A percentile compares a stretch with the other conserved stretches of the same genome.
These are phyloP conservation scores for Mycena rosella DNA, from an alignment of 768 basidiomycete genomes.

Conservation along the genomic window DNA sequence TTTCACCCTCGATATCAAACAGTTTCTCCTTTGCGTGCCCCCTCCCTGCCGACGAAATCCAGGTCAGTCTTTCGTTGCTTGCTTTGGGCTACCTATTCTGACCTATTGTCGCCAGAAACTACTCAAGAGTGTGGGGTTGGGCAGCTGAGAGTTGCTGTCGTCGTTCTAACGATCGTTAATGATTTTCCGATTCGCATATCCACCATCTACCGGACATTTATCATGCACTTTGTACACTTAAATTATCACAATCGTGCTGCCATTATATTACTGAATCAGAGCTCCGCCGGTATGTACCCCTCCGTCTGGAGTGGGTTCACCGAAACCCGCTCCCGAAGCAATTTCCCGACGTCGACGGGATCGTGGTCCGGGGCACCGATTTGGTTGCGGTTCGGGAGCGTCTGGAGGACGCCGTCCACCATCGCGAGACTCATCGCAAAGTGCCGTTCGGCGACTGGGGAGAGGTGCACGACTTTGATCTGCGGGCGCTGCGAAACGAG, in stretches of 20 bases:
- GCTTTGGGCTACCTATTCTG: neutral
- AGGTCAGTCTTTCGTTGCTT: constrained; percentile 39
- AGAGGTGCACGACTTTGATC: constrained; percentile 26
- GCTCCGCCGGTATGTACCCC: constrained; percentile 11
- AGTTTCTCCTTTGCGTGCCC: constrained; percentile 76
- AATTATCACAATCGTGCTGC: constrained; percentile 18
- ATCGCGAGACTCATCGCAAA: constrained; percentile 19
- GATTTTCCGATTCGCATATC: neutral
- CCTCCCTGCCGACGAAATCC: constrained; percentile 50
- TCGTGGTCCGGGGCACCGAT: neutral
- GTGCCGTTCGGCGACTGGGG: constrained; percentile 22
- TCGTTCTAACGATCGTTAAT: neutral
- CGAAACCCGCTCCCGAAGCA: constrained; percentile 27
- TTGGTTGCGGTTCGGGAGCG: neutral
- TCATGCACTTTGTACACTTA: constrained; percentile 30
- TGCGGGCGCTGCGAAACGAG: constrained; percentile 26
- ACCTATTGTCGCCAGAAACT: neutral
- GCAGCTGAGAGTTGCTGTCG: neutral
- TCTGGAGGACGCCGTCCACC: constrained; percentile 22
- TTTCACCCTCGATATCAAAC: constrained; percentile 76
- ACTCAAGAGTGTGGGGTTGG: neutral
- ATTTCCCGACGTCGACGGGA: constrained; percentile 18
- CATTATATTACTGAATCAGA: constrained; percentile 4
- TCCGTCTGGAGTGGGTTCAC: constrained; percentile 19
- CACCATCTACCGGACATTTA: constrained; percentile 29